These are phyloP conservation scores for Sporothrix dimorphospora DNA, from an alignment of 2,329 filamentous ascomycete species.

Conservation along the genomic window DNA sequence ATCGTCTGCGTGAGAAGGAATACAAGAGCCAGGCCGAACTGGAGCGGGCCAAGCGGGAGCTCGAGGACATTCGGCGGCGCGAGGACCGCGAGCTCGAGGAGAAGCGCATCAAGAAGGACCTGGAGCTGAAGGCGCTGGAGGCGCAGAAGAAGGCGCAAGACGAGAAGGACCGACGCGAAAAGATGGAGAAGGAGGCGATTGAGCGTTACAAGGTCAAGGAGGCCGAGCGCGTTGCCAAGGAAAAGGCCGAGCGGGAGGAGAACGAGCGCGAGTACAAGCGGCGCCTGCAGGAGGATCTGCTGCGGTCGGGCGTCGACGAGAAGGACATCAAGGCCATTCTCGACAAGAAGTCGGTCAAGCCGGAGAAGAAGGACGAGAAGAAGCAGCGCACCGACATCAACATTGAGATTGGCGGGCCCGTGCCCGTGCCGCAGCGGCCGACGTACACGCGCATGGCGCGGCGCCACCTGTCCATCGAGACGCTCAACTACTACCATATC, in stretches of 20 bases:
- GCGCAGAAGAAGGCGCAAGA: conserved; percentile 51
- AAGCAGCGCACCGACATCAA: conserved; percentile 28
- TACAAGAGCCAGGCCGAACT: conserved; percentile 38
- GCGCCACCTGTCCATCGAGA: conserved; percentile 64
- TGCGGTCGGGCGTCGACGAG: conserved; percentile 62
- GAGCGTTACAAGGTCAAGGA: conserved; percentile 57
- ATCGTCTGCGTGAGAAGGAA: conserved; percentile 35
- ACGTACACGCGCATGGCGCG: conserved; percentile 68
- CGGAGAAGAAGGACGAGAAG: conserved; percentile 33
- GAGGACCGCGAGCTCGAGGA: conserved; percentile 44
- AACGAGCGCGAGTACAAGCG: conserved; percentile 59
- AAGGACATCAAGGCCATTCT: conserved; percentile 62
- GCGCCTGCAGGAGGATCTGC: conserved; percentile 60
- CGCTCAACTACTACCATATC: conserved; percentile 57
- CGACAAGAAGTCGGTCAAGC: conserved; percentile 56
- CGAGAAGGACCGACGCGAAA: conserved; percentile 49
- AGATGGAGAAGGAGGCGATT: conserved; percentile 55
- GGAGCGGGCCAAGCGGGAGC: conserved; percentile 40
- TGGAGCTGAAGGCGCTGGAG: conserved; percentile 53
- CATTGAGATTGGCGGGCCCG: conserved; percentile 29
- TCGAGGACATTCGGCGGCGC: conserved; percentile 46
- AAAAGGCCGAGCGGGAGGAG: conserved; percentile 53
- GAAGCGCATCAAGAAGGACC: conserved; percentile 55
- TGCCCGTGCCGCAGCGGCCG: conserved; percentile 36
- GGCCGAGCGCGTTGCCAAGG: conserved; percentile 51